phyloP scores from a whole-genome alignment of 495 filamentous ascomycete genomes.

The Hyaloscypha finlandica region DNA sequence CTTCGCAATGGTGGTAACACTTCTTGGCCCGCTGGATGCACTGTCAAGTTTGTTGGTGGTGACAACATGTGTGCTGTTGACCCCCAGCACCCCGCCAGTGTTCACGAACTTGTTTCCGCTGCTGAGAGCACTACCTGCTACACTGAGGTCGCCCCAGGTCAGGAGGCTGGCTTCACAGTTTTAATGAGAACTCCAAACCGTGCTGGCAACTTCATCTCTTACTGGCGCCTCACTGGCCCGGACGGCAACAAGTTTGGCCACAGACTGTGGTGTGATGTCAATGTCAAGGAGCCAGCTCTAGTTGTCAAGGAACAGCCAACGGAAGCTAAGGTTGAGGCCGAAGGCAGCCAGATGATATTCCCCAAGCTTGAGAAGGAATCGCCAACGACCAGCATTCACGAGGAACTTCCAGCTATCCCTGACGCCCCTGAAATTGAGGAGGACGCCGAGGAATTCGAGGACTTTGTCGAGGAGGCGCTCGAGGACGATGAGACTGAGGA shows the following conservation, averaged over 20 bases:
- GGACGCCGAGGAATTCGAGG: slow-evolving; percentile 67
- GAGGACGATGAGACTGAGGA: slow-evolving; percentile 59
- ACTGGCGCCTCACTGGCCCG: slow-evolving; percentile 89
- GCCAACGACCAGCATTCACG: slow-evolving; percentile 74
- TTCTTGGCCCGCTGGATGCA: slow-evolving; percentile 86
- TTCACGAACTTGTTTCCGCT: slow-evolving; percentile 67
- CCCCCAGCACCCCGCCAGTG: slow-evolving; percentile 70
- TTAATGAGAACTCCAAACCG: slow-evolving; percentile 76
- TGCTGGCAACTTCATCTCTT: slow-evolving; percentile 77
- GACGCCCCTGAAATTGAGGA: slow-evolving; percentile 40
- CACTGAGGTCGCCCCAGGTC: slow-evolving; percentile 65
- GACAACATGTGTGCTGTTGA: slow-evolving; percentile 94
- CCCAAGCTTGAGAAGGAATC: slow-evolving; percentile 95
- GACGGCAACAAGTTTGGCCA: slow-evolving; percentile 86
- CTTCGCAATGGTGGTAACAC: slow-evolving; percentile 79
- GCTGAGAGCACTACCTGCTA: slow-evolving; percentile 80
- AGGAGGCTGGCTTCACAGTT: slow-evolving; percentile 80
- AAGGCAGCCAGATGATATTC: slow-evolving; percentile 79
- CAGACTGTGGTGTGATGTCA: slow-evolving; percentile 91
- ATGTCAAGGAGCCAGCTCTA: slow-evolving; percentile 51
- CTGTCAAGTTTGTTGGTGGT: slow-evolving; percentile 87
- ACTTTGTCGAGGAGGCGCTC: slow-evolving; percentile 58
- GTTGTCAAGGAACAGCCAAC: slow-evolving; percentile 35
- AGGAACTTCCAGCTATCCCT: slow-evolving; percentile 35
- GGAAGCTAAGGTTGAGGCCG: slow-evolving; percentile 27